Conservation (phyloP, 176 grass and related monocot species). For the Triticum aestivum region DNA sequence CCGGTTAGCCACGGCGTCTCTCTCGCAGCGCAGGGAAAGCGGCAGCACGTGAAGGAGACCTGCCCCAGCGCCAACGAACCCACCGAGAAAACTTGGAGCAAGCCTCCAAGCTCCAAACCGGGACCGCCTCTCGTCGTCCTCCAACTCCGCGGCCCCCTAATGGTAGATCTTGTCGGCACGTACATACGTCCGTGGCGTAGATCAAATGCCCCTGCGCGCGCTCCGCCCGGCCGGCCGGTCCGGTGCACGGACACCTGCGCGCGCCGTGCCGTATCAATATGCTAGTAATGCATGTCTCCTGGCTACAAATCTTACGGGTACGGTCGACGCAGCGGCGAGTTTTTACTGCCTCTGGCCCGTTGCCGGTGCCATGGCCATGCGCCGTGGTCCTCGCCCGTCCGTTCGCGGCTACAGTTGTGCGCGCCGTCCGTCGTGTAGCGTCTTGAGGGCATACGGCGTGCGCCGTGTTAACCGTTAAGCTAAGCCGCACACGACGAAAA, state of each 20-base stretch:
- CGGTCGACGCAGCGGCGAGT: too few relatives aligned
- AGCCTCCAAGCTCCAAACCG: constrained; percentile 6
- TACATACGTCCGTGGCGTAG: background rate
- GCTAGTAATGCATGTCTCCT: background rate
- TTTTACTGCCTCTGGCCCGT: background rate
- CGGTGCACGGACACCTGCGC: background rate
- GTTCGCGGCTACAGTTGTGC: background rate
- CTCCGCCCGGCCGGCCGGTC: background rate
- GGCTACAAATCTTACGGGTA: too few relatives aligned
- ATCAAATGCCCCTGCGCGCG: background rate
- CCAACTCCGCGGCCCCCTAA: background rate
- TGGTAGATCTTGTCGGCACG: constrained; percentile 32
- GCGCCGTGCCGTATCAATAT: background rate
- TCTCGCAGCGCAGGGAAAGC: constrained; percentile 2
- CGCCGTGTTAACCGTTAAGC: too few relatives aligned
- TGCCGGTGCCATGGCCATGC: too few relatives aligned
- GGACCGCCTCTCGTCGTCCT: background rate
- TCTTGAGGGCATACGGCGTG: background rate
- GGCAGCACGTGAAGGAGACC: constrained; percentile 20
- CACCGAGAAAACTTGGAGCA: background rate
- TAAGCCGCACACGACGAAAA: background rate
- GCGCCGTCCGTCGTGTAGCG: background rate
- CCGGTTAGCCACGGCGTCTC: constrained; percentile 29
- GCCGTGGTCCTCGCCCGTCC: background rate
- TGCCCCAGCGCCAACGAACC: background rate